Percentiles rank a stretch among this genome's conserved stretches.
Conservation (phyloP, 768 basidiomycete genomes). For the Collybiopsis confluens region DNA sequence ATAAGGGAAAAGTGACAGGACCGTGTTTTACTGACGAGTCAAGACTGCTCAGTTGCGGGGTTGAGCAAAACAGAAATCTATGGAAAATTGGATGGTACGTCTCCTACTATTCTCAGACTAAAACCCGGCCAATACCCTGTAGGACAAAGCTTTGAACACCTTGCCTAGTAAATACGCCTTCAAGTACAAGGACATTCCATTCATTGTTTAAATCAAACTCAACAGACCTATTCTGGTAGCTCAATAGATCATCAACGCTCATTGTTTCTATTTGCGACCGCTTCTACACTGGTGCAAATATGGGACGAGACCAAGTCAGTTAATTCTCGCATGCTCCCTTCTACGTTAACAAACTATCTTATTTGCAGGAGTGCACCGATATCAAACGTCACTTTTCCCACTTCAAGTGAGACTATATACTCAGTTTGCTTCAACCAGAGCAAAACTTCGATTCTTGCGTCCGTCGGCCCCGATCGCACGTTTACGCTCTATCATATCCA, state of each 20-base stretch:
- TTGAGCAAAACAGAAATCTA: conserved; percentile 78
- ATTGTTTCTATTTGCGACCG: conserved; percentile 87
- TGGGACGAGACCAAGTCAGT: conserved; percentile 95
- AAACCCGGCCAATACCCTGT: conserved; percentile 10
- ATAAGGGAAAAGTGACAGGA: conserved; percentile 84
- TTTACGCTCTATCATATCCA: conserved; percentile 96
- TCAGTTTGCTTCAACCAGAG: conserved; percentile 90
- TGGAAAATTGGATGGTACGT: conserved; percentile 55
- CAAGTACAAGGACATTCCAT: conserved; percentile 53
- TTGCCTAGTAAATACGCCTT: conserved; percentile 87
- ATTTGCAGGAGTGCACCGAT: conserved; percentile 69
- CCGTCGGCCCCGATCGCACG: conserved; percentile 90
- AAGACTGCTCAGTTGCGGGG: conserved; percentile 72
- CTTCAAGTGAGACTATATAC: conserved; percentile 84
- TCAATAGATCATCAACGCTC: conserved; percentile 92
- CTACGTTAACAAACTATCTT: background rate
- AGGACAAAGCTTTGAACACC: conserved; percentile 60
- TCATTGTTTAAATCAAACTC: background rate
- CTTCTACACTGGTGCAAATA: conserved; percentile 88
- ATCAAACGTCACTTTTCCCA: conserved; percentile 83
- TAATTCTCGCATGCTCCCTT: conserved; percentile 2
- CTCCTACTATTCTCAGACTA: too few relatives aligned
- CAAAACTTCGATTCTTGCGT: conserved; percentile 92
- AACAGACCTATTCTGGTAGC: conserved; percentile 33
- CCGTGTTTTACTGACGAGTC: conserved; percentile 66